Evolutionary conservation across 192 early-diverging fungal species (phyloP).

Genomic region (Coemansia sp.): DNA sequence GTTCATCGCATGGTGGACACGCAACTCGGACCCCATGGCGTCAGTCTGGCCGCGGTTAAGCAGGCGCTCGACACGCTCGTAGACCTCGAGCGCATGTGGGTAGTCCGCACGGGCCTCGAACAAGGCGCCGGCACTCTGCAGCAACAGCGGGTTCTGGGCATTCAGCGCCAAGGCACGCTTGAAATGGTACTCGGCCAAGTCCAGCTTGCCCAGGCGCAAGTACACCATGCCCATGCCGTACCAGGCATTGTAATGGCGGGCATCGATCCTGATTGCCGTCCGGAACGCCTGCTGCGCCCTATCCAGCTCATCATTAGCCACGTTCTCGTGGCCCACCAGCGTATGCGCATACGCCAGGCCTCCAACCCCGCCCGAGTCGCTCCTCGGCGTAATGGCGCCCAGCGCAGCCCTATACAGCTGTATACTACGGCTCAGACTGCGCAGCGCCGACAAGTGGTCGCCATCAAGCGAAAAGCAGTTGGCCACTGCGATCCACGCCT

Average conservation of each 20-base stretch:
- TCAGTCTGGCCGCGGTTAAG: slow-evolving; percentile 18
- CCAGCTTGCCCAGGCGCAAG: slow-evolving; percentile 68
- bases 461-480: slow-evolving; percentile 73
- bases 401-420: slow-evolving; percentile 48
- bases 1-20: slow-evolving; percentile 37
- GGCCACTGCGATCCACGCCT: slow-evolving; percentile 80
- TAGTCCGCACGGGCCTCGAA: slow-evolving; percentile 59
- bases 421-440: slow-evolving; percentile 74
- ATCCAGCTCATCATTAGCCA: slow-evolving; percentile 71
- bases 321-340: slow-evolving; percentile 80
- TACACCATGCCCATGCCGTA: slow-evolving; percentile 79
- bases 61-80: slow-evolving; percentile 62
- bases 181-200: slow-evolving; percentile 73
- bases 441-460: slow-evolving; percentile 74
- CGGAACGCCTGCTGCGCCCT: slow-evolving; percentile 73
- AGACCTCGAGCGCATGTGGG: slow-evolving; percentile 59
- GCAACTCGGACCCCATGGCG: slow-evolving; percentile 3
- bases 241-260: slow-evolving; percentile 84
- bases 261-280: slow-evolving; percentile 67
- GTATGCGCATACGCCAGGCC: slow-evolving; percentile 77
- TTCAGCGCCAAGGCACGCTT: slow-evolving; percentile 72
- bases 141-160: slow-evolving; percentile 66
- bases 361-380: slow-evolving; percentile 28
- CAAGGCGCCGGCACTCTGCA: slow-evolving; percentile 72
- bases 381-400: slow-evolving; percentile 30